Base-by-base conservation (phyloP, 148 eudicot species). In the Arctostaphylos glauca region DNA sequence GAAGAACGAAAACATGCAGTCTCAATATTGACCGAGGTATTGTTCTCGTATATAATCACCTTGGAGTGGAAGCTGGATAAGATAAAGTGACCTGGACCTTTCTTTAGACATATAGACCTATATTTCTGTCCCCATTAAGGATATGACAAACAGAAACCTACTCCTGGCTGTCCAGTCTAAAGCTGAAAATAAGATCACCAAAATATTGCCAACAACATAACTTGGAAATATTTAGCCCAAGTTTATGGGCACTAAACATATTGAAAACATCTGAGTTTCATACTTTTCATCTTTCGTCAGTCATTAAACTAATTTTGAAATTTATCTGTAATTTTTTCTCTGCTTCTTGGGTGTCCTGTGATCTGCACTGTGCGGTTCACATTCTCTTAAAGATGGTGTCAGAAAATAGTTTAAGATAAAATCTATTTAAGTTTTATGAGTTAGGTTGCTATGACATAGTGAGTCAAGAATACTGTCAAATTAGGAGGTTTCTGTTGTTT, bases 131-230 rank as follows among this genome's bases (percentile, higher is more conserved):
- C 18, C 73, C 73, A 38, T 68, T 31, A 38, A 0, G 43, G 47
- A 68, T 9, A 23, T 44, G 25, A 68, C 31, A 68, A 10, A 14
- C 73, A 68, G 46, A 38, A 13, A 67, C 72, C 18, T 68, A 68
- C 73, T 38, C 38, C 19, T 21, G 67, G 67, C 6, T 60, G 67
- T 6, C 31, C 12, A 8, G 67, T n/a, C 67, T 60, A 60, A 60
- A n/a, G 67, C 67, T n/a, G 67, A 60, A 60, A 60, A 60, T 60
- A 60, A 60, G 21, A n/a, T 60, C 25, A 60, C 67, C 67, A 60
- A 60, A 60, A 60, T 60, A 60, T 10, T 7, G 25, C 31, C 67
- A 60, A 6, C 21, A n/a, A 19, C 12, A 60, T 9, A 60, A 60
- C 25, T 60, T 3, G n/a, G 66, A 60, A 19, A 60, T 19, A 21